Base-by-base conservation (phyloP, 805 yeast genomes). In the Saccharomycopsis fodiens region DNA sequence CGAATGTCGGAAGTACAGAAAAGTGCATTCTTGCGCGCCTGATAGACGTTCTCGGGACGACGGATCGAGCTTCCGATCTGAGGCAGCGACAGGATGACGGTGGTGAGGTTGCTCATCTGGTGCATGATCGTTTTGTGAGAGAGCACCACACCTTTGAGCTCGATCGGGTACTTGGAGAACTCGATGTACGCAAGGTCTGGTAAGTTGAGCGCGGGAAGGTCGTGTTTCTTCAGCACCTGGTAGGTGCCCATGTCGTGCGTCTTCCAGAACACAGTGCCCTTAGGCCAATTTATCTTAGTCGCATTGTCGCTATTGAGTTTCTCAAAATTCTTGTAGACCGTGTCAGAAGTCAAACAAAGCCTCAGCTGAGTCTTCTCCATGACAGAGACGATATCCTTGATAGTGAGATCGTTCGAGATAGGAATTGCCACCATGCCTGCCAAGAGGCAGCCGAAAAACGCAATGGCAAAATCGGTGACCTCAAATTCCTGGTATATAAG, bases 391-490 rank as follows among this genome's bases (percentile, higher is more conserved):
- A 88, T 78, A 52, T 88, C 96, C 35, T 68, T 68, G 22, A 80
- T 64, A 27, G 82, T 81, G 22, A 78, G 73, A 44, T 79, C 84
- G 48, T 87, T 80, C 44, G 85, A 85, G 35, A 93, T 78, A 0
- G 98, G 98, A 3, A 93, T 91, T 0, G 97, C 97, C 2, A 93
- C 89, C 39, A 87, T 83, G 2, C 95, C 96, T 1, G 97, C 95
- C 46, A 91, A 67, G 54, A 91, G 85, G 59, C 97, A 89, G 4
- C 96, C 98, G 60, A 87, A 74, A 17, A 93, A 61, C 0, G 97
- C 94, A 1, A 85, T 76, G 0, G 85, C 75, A 59, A 89, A 91
- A 52, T 93, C 97, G 10, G 85, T 73, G 2, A 85, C 79, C 61
- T 93, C 97, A 25, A 73, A 73, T 47, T 82, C 87, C 55, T 85